phyloP scores from a whole-genome alignment of 192 early-diverging fungal genomes.

The Neocallimastix lanati region DNA sequence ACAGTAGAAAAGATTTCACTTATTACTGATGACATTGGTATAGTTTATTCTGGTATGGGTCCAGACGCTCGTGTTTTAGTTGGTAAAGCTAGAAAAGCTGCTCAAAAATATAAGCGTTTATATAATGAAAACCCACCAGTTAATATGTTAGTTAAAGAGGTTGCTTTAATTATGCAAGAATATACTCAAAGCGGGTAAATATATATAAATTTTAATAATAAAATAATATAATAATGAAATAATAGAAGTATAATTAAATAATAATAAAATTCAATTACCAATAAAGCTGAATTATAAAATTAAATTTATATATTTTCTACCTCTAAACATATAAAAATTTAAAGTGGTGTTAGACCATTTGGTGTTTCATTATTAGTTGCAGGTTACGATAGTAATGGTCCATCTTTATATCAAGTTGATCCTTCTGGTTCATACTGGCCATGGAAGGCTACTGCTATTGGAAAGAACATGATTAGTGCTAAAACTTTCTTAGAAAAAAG shows the following conservation, averaged over 20 bases:
- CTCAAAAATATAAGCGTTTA: constrained; percentile 82
- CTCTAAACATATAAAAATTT: neutral
- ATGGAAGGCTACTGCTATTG: constrained; percentile 97
- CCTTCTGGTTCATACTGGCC: constrained; percentile 96
- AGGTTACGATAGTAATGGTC: constrained; percentile 74
- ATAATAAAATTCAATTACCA: too few species aligned
- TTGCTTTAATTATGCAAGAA: constrained; percentile 95
- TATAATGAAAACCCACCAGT: constrained; percentile 92
- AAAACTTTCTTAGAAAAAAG: constrained; percentile 98
- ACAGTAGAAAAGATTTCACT: constrained; percentile 78
- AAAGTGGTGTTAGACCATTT: constrained; percentile 94
- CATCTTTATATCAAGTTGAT: constrained; percentile 93
- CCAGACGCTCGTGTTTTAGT: constrained; percentile 93
- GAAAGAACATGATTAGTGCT: constrained; percentile 99
- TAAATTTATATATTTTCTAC: too few species aligned
- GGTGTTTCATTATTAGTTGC: constrained; percentile 93
- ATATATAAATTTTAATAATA: neutral
- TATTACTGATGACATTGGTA: constrained; percentile 84
- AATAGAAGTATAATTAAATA: too few species aligned
- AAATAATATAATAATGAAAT: too few species aligned
- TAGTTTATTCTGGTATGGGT: constrained; percentile 98
- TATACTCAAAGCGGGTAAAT: constrained; percentile 89
- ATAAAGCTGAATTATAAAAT: too few species aligned
- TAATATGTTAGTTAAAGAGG: constrained; percentile 86
- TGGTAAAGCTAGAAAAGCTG: constrained; percentile 85